A percentile compares a stretch with the other conserved stretches of the same genome.
Evolutionary conservation across 2,329 filamentous ascomycete species (phyloP).

Genomic region (Xylariomycetidae sp.): DNA sequence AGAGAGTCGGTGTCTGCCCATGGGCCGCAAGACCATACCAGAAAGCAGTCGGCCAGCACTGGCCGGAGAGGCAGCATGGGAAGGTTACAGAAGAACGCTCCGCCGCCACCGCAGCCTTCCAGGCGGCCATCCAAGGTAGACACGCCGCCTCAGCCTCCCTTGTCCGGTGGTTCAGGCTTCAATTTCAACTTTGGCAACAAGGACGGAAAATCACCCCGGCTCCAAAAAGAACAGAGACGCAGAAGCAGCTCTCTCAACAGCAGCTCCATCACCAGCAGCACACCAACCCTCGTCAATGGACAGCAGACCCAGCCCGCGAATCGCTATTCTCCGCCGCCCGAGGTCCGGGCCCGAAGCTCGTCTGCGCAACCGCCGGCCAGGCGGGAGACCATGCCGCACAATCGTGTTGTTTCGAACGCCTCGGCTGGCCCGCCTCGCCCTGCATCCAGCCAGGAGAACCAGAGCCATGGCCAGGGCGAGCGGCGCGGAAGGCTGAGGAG

Average conservation of each 20-base stretch:
- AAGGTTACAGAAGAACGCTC: conserved; percentile 19
- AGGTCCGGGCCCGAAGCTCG: conserved; percentile 38
- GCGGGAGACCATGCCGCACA: conserved; percentile 21
- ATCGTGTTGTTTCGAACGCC: conserved; percentile 25
- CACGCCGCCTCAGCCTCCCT: conserved; percentile 13
- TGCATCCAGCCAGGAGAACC: conserved; percentile 23
- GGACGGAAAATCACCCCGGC: conserved; percentile 16
- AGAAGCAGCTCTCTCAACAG: conserved; percentile 23
- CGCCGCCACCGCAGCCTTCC: conserved; percentile 13
- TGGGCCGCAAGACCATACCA: conserved; percentile 6
- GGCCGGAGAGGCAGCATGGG: conserved; percentile 5
- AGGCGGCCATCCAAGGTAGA: too few relatives aligned
- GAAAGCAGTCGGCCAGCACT: conserved; percentile 10
- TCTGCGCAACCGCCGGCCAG: conserved; percentile 39
- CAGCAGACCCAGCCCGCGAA: too few relatives aligned
- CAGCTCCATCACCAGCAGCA: conserved; percentile 7
- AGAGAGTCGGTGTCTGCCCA: conserved; percentile 5
- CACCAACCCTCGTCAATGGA: too few relatives aligned
- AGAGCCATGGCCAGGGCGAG: conserved; percentile 26
- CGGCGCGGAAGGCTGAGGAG: conserved; percentile 39
- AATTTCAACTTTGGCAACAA: conserved; percentile 21
- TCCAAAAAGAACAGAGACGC: conserved; percentile 21
- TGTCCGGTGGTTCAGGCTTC: conserved; percentile 6
- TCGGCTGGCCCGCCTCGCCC: conserved; percentile 21
- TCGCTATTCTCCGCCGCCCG: conserved; percentile 24